Evolutionary conservation across 768 basidiomycete species (phyloP), one percentile per base, ranked within the genome.

Genomic region (Neoboletus brunneissimus): DNA sequence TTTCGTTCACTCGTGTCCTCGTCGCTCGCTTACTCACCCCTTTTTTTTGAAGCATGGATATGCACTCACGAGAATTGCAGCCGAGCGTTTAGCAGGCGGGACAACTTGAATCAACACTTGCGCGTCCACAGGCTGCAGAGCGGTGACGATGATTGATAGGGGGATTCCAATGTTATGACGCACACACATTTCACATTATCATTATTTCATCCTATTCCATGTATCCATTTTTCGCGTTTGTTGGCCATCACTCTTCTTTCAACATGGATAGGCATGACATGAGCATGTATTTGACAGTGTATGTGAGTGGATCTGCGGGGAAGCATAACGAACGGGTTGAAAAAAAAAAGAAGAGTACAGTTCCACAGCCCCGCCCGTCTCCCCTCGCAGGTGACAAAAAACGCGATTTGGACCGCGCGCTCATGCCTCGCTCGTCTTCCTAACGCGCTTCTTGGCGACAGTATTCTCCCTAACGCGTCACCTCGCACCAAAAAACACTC

Each of bases 381-480:
- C n/a, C 16, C 35, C 20, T 9, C 9, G 8, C 29, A 29, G 35
- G 20, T 41, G 41, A 31, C 25, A 27, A n/a, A n/a, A 7, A 15
- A 15, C 12, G 15, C 23, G 2, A 18, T 12, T 22, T 51, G 13
- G 32, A 50, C 51, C 5, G 25, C 32, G 20, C 18, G 25, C 55
- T 77, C 67, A 81, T 69, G 76, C 78, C 67, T 81, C 77, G 61
- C 82, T 74, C 37, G 81, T 67, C 58, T 81, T 77, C 63, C 81
- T 86, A 73, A 76, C 73, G 73, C 86, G 88, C 84, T 94, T 94
- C 78, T 85, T 88, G n/a, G 94, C 94, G 47, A 82, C 81, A 20
- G 88, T 91, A 76, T 94, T 94, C 80, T 95, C 94, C 72, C 94
- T 91, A 40, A 5, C 1, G 11, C n/a, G 18, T 31, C 25, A 7